These are phyloP conservation scores for Corymbia citriodora DNA, from an alignment of 441 rosid genomes.

Conservation along the genomic window DNA sequence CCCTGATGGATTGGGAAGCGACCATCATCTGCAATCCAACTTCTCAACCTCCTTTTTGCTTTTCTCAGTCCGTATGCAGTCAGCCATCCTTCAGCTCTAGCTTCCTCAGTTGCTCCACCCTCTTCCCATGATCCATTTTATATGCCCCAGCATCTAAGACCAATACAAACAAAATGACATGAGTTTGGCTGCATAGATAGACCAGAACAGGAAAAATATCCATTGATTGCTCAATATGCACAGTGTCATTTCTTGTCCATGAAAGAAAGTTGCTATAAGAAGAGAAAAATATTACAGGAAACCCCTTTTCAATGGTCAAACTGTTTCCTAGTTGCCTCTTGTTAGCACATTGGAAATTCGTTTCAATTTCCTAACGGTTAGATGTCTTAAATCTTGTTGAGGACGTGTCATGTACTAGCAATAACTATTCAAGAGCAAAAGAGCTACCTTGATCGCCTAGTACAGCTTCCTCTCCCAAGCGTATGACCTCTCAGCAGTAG, in stretches of 20 bases:
- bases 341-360: neutral
- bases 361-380: neutral
- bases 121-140: too few relatives aligned
- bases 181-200: neutral
- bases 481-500: slow-evolving; percentile 69
- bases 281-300: neutral
- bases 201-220: neutral
- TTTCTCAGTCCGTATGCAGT: slow-evolving; percentile 69
- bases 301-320: neutral
- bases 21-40: slow-evolving; percentile 73
- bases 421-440: neutral
- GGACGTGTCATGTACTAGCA: neutral
- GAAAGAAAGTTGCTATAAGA: neutral
- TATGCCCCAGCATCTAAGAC: slow-evolving; percentile 31
- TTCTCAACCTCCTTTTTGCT: slow-evolving; percentile 73
- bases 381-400: neutral
- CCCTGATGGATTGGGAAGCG: slow-evolving; percentile 69
- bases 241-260: neutral
- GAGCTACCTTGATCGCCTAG: slow-evolving; percentile 80
- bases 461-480: slow-evolving; percentile 95
- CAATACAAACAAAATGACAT: neutral
- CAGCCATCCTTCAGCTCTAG: slow-evolving; percentile 74
- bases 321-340: neutral
- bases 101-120: slow-evolving; percentile 50
- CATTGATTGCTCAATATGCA: neutral